Percentiles rank a stretch among this genome's conserved stretches.
Evolutionary conservation across 169 alveolate species (phyloP).

Genomic region (Cryptosporidium felis): DNA sequence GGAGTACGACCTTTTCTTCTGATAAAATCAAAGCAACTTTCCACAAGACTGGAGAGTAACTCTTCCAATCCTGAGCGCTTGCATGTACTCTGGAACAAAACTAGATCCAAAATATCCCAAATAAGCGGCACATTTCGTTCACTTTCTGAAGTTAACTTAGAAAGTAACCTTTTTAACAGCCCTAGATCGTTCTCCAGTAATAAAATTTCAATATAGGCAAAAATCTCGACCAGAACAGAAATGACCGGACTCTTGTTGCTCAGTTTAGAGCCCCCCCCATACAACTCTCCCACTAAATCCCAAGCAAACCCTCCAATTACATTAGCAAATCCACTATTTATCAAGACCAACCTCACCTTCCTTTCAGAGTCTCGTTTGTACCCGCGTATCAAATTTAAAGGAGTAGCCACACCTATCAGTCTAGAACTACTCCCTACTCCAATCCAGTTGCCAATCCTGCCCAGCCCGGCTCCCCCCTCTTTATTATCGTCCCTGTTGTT

Average conservation of each 20-base stretch:
- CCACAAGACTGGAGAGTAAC: not conserved
- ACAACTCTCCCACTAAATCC: not conserved
- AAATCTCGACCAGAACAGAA: slow-evolving; percentile 11
- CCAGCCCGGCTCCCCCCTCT: not conserved
- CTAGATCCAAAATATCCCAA: slow-evolving; percentile 25
- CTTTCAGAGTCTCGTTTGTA: too few relatives aligned
- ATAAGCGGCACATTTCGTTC: not conserved
- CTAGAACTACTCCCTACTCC: not conserved
- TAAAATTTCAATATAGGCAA: slow-evolving; percentile 13
- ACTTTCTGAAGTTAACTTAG: too few relatives aligned
- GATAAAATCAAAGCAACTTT: not conserved
- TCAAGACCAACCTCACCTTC: too few relatives aligned
- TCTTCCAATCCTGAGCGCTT: not conserved
- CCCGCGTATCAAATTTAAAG: not conserved
- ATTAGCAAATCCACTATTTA: too few relatives aligned
- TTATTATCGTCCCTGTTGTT: not conserved
- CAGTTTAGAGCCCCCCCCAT: not conserved
- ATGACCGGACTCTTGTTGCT: not conserved
- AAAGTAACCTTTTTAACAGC: not conserved
- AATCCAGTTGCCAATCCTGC: not conserved
- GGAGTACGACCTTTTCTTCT: not conserved
- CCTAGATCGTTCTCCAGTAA: not conserved
- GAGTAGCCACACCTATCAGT: not conserved
- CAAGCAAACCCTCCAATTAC: not conserved
- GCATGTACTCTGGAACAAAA: not conserved